A percentile compares a stretch with the other conserved stretches of the same genome.
Evolutionary conservation across 768 basidiomycete species (phyloP).

Genomic region (Suillus subalutaceus): DNA sequence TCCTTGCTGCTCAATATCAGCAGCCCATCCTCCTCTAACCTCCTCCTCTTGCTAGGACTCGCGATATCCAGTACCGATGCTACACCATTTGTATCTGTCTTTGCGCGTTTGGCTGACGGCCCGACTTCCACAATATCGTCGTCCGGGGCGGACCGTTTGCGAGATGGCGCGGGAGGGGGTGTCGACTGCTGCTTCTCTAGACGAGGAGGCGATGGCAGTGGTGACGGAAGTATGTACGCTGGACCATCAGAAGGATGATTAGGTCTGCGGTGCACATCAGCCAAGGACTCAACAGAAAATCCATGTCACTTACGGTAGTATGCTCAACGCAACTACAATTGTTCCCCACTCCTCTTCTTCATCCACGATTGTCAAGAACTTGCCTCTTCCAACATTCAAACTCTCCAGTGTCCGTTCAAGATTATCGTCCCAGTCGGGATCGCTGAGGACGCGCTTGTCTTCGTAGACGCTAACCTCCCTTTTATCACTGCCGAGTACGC

Average conservation of each 20-base stretch:
- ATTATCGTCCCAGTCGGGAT: slow-evolving; percentile 96
- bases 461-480: slow-evolving; percentile 84
- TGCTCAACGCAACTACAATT: slow-evolving; percentile 68
- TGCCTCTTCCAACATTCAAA: slow-evolving; percentile 77
- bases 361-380: slow-evolving; percentile 87
- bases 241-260: slow-evolving; percentile 55
- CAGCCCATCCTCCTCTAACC: slow-evolving; percentile 75
- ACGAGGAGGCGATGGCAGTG: slow-evolving; percentile 59
- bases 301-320: slow-evolving; percentile 63
- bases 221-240: slow-evolving; percentile 65
- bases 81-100: slow-evolving; percentile 36
- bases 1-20: slow-evolving; percentile 63
- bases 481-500: slow-evolving; percentile 54
- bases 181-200: slow-evolving; percentile 41
- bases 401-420: slow-evolving; percentile 78
- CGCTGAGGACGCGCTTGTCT: slow-evolving; percentile 82
- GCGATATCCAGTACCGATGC: slow-evolving; percentile 23
- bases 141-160: slow-evolving; percentile 63
- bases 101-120: slow-evolving; percentile 59
- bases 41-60: slow-evolving; percentile 66
- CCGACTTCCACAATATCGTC: slow-evolving; percentile 59
- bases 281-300: background rate
- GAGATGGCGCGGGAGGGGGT: slow-evolving; percentile 47
- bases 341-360: slow-evolving; percentile 81
- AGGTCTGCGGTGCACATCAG: slow-evolving; percentile 40